A percentile compares a stretch with the other conserved stretches of the same genome.
Conservation (phyloP, 371 early-diverging fungal species). For the Mortierella sp. region DNA sequence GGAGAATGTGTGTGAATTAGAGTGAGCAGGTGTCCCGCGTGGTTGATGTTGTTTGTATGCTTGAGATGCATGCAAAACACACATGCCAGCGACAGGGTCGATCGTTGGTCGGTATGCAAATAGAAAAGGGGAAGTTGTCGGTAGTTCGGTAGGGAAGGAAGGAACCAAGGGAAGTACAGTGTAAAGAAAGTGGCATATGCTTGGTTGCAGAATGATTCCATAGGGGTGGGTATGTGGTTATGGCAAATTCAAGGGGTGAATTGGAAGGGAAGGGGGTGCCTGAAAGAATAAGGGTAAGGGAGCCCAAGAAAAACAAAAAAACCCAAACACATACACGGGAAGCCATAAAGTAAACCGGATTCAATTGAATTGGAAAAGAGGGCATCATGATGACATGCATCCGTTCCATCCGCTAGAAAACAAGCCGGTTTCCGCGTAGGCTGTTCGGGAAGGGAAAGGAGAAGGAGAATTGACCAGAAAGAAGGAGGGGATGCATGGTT, state of each 20-base stretch:
- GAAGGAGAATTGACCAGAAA: not conserved
- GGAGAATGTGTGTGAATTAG: not conserved
- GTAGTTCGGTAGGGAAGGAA: not conserved
- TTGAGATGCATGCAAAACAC: conserved; percentile 2
- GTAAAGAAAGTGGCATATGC: not conserved
- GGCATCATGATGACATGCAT: not conserved
- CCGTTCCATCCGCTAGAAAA: not conserved
- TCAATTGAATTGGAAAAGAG: not conserved
- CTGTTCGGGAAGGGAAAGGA: not conserved
- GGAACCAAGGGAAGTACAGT: not conserved
- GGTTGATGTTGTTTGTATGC: not conserved
- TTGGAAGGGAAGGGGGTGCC: not conserved
- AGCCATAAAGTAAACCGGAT: not conserved
- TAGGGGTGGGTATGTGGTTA: conserved; percentile 13
- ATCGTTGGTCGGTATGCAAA: conserved; percentile 2
- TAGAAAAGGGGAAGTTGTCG: not conserved
- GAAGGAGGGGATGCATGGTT: not conserved
- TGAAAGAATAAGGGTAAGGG: not conserved
- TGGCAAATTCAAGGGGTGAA: not conserved
- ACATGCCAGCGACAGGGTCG: conserved; percentile 4
- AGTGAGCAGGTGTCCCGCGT: conserved; percentile 4
- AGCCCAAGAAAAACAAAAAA: not conserved
- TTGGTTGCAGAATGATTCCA: not conserved
- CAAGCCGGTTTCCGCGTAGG: not conserved
- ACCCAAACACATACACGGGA: not conserved